Evolutionary conservation across 441 rosid species (phyloP), one percentile per base, ranked within the genome.

Genomic region (Sinapis alba): DNA sequence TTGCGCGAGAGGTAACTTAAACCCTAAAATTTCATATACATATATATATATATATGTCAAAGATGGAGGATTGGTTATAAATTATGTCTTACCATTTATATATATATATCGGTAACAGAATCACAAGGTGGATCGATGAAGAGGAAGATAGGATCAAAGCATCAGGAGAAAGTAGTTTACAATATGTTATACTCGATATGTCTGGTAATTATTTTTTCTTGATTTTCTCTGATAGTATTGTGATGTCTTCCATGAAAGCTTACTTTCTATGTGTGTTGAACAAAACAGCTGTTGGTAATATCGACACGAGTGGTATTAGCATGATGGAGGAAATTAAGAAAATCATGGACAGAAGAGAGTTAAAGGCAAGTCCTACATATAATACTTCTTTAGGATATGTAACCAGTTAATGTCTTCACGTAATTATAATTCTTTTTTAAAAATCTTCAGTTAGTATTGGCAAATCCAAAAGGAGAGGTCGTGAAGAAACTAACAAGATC

Each of bases 381-480:
- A 53, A 28, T 20, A 65, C 10, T 11, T 3, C 16, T 45, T 20
- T n/a, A 41, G 4, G 13, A 43, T 21, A 73, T 9, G 13, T 45
- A 57, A 21, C 58, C 27, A 3, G 10, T 18, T 21, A 23, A 20
- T 23, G 15, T 32, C 21, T 30, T 67, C 1, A 18, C 60, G 13
- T n/a, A n/a, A n/a, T 34, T 15, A 20, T 15, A 34, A 3, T 50
- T 2, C 1, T 12, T 66, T 15, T 21, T 36, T 23, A 0, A 65
- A 0, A 65, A 27, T 76, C 15, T 13, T 6, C 41, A 93, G 99
- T 89, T 96, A 51, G 97, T 81, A 18, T 47, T 94, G 83, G 97
- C 95, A 8, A 96, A 96, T 77, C 99, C 99, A 19, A 97, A 91
- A 81, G 87, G 94, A 43, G 99, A 96, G 69, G 98, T 94, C 60